These are phyloP conservation scores for Aspergillus carlsbadensis DNA, from an alignment of 495 filamentous ascomycete genomes.

Conservation along the genomic window DNA sequence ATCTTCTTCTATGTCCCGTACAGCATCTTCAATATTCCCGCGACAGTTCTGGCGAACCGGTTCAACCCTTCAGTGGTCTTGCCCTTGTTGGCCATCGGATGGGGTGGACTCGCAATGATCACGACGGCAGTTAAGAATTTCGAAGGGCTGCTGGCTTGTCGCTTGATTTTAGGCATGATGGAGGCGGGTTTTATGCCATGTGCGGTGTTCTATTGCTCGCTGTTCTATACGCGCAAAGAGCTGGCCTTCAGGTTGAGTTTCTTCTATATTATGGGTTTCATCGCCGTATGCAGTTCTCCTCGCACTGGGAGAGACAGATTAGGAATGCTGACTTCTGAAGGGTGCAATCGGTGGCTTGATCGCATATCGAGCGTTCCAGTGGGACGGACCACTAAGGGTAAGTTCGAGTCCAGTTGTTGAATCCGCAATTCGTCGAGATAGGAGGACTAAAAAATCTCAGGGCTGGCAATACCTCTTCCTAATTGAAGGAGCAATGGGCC, in stretches of 20 bases:
- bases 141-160: not conserved
- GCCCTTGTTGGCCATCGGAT: not conserved
- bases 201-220: not conserved
- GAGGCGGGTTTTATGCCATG: not conserved
- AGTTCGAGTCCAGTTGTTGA: too few relatives aligned
- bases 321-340: not conserved
- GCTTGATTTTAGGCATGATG: not conserved
- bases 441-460: not conserved
- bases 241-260: not conserved
- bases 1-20: constrained; percentile 1
- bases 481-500: not conserved
- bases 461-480: not conserved
- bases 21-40: not conserved
- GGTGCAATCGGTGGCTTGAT: not conserved
- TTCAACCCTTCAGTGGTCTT: not conserved
- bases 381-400: not conserved
- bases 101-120: not conserved
- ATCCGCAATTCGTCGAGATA: too few relatives aligned
- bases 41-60: not conserved
- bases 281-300: not conserved
- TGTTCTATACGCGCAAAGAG: not conserved
- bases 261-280: not conserved
- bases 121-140: not conserved
- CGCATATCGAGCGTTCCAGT: not conserved
- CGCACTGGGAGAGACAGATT: not conserved